Percentiles rank a stretch among this genome's conserved stretches.
These are phyloP conservation scores for Perkinsela sp. DNA, from an alignment of 208 protist genomes.

Conservation along the genomic window DNA sequence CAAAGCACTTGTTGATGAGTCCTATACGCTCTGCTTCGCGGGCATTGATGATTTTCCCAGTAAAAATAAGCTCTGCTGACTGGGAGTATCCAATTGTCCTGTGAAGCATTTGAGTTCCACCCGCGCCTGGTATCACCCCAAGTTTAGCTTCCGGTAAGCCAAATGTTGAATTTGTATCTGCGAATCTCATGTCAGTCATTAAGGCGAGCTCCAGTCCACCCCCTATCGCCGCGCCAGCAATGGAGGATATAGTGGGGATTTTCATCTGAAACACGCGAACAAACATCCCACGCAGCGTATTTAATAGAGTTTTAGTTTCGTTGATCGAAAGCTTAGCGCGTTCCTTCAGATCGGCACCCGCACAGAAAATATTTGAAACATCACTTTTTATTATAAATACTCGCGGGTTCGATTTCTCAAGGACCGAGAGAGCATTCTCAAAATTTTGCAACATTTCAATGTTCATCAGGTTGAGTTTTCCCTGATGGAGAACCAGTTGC, in stretches of 20 bases:
- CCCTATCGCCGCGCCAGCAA: conserved; percentile 60
- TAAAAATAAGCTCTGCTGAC: conserved; percentile 65
- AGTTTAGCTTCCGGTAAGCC: conserved; percentile 58
- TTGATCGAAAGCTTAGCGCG: conserved; percentile 15
- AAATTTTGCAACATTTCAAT: not conserved
- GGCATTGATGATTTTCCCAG: conserved; percentile 19
- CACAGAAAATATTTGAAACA: conserved; percentile 36
- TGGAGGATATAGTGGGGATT: conserved; percentile 30
- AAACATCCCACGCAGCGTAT: conserved; percentile 25
- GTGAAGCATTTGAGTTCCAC: conserved; percentile 51
- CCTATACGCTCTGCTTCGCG: conserved; percentile 19
- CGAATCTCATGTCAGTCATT: conserved; percentile 39
- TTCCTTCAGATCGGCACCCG: conserved; percentile 41
- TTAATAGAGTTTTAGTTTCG: conserved; percentile 30
- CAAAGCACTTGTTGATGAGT: conserved; percentile 32
- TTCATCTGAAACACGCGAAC: conserved; percentile 29
- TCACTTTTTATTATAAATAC: conserved; percentile 20
- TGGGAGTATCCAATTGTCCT: conserved; percentile 29
- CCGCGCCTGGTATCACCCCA: conserved; percentile 68
- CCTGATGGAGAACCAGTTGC: not conserved
- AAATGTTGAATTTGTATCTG: conserved; percentile 12
- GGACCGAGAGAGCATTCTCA: not conserved
- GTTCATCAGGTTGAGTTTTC: not conserved
- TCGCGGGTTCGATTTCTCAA: not conserved
- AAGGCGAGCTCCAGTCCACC: conserved; percentile 60